Evolutionary conservation across 2,329 filamentous ascomycete genomes (phyloP).

Genomic region (Aspergillus sojae): DNA sequence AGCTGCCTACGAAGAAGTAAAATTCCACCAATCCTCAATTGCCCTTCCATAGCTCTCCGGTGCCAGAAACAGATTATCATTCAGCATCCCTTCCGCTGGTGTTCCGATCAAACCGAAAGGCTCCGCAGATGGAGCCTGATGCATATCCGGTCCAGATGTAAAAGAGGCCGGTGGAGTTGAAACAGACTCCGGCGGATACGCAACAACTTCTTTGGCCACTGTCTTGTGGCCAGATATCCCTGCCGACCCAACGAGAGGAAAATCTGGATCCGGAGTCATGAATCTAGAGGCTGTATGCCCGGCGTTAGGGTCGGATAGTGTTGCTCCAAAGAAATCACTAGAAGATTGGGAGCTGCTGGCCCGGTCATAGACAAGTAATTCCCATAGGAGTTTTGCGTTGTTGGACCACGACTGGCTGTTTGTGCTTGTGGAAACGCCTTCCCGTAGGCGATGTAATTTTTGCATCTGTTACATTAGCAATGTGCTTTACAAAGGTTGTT

Average conservation of each 20-base stretch:
- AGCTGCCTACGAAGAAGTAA: neutral
- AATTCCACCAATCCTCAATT: neutral
- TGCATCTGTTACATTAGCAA: constrained; percentile 17
- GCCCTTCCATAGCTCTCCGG: neutral
- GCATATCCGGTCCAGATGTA: neutral
- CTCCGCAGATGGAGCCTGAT: neutral
- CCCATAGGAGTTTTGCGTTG: constrained; percentile 40
- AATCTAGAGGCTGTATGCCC: neutral
- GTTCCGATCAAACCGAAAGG: neutral
- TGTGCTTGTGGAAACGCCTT: constrained; percentile 34
- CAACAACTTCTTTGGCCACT: constrained; percentile 37
- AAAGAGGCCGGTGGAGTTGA: neutral
- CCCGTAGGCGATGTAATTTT: constrained; percentile 33
- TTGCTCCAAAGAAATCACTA: constrained; percentile 20
- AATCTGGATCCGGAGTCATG: constrained; percentile 31
- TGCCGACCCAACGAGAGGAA: constrained; percentile 41
- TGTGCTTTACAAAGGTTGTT: neutral
- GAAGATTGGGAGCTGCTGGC: constrained; percentile 30
- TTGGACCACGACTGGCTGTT: constrained; percentile 34
- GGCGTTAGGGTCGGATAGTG: neutral
- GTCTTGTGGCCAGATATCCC: constrained; percentile 44
- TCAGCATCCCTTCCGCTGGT: neutral
- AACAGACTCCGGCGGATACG: constrained; percentile 35
- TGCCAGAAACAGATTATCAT: neutral
- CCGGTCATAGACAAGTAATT: constrained; percentile 41